Conservation (phyloP, 1,139 yeast genomes). For the Geotrichum aggregatum region DNA sequence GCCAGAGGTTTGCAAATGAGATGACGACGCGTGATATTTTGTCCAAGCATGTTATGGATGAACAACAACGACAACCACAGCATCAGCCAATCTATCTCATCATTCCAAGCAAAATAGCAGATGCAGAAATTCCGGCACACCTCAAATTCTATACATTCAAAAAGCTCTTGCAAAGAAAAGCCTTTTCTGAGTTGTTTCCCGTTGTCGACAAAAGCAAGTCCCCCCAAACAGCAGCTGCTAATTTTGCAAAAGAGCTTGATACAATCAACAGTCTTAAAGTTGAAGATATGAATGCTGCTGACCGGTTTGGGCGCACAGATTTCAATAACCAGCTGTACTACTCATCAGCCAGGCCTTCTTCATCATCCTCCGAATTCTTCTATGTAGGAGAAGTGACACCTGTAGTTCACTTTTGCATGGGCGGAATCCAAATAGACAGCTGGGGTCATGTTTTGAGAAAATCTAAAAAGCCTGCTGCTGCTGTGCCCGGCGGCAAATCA, state of each 20-base stretch:
- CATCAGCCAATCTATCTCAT: constrained; percentile 3
- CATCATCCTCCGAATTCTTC: constrained; percentile 31
- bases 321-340: constrained; percentile 51
- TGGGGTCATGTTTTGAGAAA: constrained; percentile 52
- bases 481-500: not conserved
- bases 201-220: not conserved
- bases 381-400: constrained; percentile 62
- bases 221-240: constrained; percentile 20
- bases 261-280: constrained; percentile 22
- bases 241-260: constrained; percentile 46
- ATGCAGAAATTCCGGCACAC: constrained; percentile 43
- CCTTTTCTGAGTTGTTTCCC: constrained; percentile 30
- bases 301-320: constrained; percentile 49
- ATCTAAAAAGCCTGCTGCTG: too few species aligned
- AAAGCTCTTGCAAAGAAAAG: constrained; percentile 52
- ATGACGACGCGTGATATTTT: constrained; percentile 68
- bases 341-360: constrained; percentile 29
- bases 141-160: constrained; percentile 64
- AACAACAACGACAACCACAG: constrained; percentile 1
- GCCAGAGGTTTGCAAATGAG: constrained; percentile 69
- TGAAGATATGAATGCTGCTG: constrained; percentile 38
- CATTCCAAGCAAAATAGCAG: constrained; percentile 39
- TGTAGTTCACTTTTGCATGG: constrained; percentile 83
- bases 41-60: constrained; percentile 54
- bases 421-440: constrained; percentile 68